Percentiles rank a stretch among this genome's conserved stretches.
These are phyloP conservation scores for Pyropia haitanensis DNA, from an alignment of 23 red algal species.

Conservation along the genomic window DNA sequence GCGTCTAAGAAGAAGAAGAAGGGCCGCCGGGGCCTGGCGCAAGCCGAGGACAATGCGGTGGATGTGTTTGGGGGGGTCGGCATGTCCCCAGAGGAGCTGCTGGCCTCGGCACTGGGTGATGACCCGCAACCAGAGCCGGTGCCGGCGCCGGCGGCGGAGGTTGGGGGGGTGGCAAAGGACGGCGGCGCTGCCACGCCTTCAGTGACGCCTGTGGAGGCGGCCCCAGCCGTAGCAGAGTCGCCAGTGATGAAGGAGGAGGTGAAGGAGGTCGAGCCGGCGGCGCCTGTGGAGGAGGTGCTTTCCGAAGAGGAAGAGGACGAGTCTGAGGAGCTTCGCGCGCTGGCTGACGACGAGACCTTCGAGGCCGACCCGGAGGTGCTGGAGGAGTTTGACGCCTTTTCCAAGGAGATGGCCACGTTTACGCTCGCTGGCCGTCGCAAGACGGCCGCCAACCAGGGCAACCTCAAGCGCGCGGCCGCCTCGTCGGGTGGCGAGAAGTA, in stretches of 20 bases:
- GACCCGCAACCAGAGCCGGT: not conserved
- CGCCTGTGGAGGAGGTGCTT: not conserved
- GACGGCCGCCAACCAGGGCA: constrained; percentile 19
- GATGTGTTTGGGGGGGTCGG: constrained; percentile 21
- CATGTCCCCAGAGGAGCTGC: constrained; percentile 16
- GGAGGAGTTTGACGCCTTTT: constrained; percentile 46
- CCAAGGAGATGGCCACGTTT: constrained; percentile 48
- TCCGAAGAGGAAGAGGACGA: constrained; percentile 11
- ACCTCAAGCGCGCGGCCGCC: constrained; percentile 27
- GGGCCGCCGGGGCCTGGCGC: constrained; percentile 7
- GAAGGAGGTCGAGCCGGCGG: not conserved
- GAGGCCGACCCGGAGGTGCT: constrained; percentile 47
- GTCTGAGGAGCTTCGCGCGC: not conserved
- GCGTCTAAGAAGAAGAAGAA: constrained; percentile 27
- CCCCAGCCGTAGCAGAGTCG: not conserved
- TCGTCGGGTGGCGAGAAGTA: constrained; percentile 58
- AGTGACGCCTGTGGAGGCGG: too few species aligned
- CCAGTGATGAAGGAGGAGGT: constrained; percentile 4
- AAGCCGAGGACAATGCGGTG: constrained; percentile 20
- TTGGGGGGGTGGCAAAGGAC: too few species aligned
- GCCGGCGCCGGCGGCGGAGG: too few species aligned
- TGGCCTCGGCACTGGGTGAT: constrained; percentile 13
- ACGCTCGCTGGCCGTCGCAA: constrained; percentile 46
- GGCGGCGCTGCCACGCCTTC: too few species aligned
- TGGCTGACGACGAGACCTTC: constrained; percentile 18